Evolutionary conservation across 768 basidiomycete species (phyloP), one percentile per base, ranked within the genome.

Genomic region (Suillus subalutaceus): DNA sequence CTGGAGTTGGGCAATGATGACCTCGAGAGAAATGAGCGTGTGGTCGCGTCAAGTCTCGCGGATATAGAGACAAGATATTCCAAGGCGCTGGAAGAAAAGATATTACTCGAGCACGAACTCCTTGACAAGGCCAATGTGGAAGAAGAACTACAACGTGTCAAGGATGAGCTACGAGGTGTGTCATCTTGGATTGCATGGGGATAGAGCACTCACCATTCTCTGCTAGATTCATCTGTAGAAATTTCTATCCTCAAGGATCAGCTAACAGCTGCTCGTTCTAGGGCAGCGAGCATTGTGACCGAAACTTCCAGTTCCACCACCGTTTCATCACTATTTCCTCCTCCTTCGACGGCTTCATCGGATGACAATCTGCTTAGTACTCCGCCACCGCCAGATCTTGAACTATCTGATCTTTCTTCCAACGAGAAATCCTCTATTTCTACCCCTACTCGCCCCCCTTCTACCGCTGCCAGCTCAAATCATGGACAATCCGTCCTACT

Each of bases 1-100:
- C 82, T 97, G 38, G 97, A 99, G 79, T 92, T 99, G 88, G 97
- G 97, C 57, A 98, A 97, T 73, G 97, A 99, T 73, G 96, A 99
- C 79, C 83, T 99, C 65, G 97, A 99, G 75, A 85, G 96, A 68
- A 96, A 92, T 76, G 97, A 98, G 74, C 88, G 97, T 37, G 92
- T 92, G 61, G 90, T 93, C 50, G 86, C 91, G 10, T 93, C 91
- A 59, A 92, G 87, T 71, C 79, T 96, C 71, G 91, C 90, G 5
- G 92, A 93, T 74, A 83, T 94, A 72, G 96, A 97, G 79, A 82
- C 87, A 70, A 94, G 91, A 76, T 97, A 99, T 80, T 89, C 95
- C 66, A 86, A 90, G 63, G 92, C 91, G 1, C 82, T 99, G 41
- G 97, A 99, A 78, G 96, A 99, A 81, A 99, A 98, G 80, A 98